These are phyloP conservation scores for Populus hybrid DNA, from an alignment of 441 rosid species.

Conservation along the genomic window DNA sequence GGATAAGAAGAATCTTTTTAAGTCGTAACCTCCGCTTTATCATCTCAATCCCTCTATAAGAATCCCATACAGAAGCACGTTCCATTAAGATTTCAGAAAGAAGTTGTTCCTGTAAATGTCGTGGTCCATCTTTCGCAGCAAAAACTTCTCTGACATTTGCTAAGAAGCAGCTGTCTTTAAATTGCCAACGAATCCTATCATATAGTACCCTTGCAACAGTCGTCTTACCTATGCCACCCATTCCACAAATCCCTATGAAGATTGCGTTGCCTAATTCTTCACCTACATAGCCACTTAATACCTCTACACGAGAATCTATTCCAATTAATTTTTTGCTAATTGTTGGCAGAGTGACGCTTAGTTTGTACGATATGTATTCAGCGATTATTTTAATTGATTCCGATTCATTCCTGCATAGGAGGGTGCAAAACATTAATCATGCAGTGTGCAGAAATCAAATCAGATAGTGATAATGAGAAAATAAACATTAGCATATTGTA, in stretches of 20 bases:
- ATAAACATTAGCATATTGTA: too few relatives aligned
- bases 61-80: neutral
- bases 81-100: neutral
- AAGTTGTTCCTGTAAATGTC: conserved; percentile 10
- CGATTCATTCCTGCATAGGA: neutral
- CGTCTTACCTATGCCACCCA: conserved; percentile 17
- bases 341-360: neutral
- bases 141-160: conserved; percentile 10
- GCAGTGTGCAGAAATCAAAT: neutral
- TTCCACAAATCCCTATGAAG: conserved; percentile 17
- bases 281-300: conserved; percentile 1
- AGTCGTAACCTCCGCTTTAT: neutral
- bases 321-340: conserved; percentile 4
- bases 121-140: neutral
- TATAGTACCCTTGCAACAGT: conserved; percentile 2
- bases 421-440: neutral
- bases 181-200: neutral
- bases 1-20: conserved; percentile 16
- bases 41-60: neutral
- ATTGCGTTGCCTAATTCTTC: neutral
- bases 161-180: conserved; percentile 7
- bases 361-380: neutral
- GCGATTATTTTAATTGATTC: neutral
- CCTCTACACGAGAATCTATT: conserved; percentile 6
- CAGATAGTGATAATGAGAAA: too few relatives aligned